Conservation (phyloP, 2,329 filamentous ascomycete species). For the Alternaria longipes region DNA sequence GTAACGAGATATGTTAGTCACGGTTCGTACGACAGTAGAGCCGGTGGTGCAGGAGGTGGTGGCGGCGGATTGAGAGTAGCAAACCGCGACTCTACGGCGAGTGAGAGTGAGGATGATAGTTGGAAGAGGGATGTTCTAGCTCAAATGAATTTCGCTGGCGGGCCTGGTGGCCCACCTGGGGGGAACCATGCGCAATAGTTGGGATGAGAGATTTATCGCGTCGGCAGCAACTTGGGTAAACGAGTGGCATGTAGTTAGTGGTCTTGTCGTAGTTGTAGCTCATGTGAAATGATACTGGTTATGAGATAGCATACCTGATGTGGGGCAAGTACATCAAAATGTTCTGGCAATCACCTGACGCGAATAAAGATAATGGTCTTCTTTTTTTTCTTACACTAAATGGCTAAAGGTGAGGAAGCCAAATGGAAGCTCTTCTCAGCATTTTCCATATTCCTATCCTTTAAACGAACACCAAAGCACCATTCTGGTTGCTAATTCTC, state of each 20-base stretch:
- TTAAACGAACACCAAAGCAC: conserved; percentile 35
- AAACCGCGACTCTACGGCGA: conserved; percentile 48
- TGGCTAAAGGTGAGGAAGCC: not conserved
- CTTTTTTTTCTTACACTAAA: not conserved
- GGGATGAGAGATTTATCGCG: not conserved
- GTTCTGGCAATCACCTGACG: not conserved
- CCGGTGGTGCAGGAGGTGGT: conserved; percentile 35
- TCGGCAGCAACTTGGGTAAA: not conserved
- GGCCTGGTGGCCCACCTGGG: not conserved
- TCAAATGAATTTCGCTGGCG: conserved; percentile 24
- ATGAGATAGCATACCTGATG: not conserved
- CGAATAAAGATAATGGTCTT: not conserved
- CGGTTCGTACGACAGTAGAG: conserved; percentile 13
- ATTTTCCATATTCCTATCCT: not conserved
- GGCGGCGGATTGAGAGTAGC: conserved; percentile 55
- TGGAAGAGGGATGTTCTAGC: conserved; percentile 28
- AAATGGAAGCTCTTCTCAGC: not conserved
- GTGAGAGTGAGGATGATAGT: conserved; percentile 22
- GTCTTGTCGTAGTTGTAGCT: not conserved
- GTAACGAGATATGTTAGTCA: conserved; percentile 11
- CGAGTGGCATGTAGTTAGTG: not conserved
- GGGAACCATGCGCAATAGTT: conserved; percentile 5
- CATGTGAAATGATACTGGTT: not conserved
- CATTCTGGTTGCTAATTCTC: conserved; percentile 36
- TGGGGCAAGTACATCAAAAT: not conserved